Base-by-base conservation (phyloP, 768 basidiomycete genomes). In the Lactarius evosmus region DNA sequence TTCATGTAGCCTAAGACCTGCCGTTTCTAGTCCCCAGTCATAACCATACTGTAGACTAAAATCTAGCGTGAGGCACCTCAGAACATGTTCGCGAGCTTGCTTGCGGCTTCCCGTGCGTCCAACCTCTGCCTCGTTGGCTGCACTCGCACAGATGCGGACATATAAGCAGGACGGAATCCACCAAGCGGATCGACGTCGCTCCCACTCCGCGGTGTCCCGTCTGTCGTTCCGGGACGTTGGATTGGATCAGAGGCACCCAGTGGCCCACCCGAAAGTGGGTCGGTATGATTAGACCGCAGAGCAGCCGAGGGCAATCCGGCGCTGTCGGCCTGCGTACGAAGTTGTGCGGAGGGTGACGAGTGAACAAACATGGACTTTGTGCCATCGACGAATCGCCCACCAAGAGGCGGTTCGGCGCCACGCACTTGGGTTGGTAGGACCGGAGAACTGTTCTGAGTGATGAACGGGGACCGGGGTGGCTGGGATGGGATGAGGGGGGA, bases 1-100 rank as follows among this genome's bases (percentile, higher is more conserved):
- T 41, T 32, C 29, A 46, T 49, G 63, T 66, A 49, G 51, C 40
- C 51, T 66, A 59, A 44, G 40, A 33, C 38, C 25, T 25, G 40
- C 38, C 33, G 27, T 53, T 46, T 64, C 53, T 29, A 17, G 32
- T 56, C 54, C 36, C 55, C 32, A 40, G 22, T 52, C 38, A 36
- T n/a, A 38, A n/a, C 52, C 49, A 58, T 53, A 38, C 33, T 22
- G 22, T 29, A 55, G 53, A 32, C 34, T 41, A 60, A 40, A 60
- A 14, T 19, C 8, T 32, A 17, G 54, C 27, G 59, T 9, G 49
- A 41, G 49, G 25, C 11, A 19, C 38, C 27, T 72, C 77, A 92
- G 72, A 92, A 91, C 87, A 91, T 89, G 71, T 94, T 95, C 7
- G 92, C 93, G 61, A 95, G 80, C 74, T 94, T 95, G 72, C 91